Base-by-base conservation (phyloP, 2,329 filamentous ascomycete genomes). In the Elsinoe perseae region DNA sequence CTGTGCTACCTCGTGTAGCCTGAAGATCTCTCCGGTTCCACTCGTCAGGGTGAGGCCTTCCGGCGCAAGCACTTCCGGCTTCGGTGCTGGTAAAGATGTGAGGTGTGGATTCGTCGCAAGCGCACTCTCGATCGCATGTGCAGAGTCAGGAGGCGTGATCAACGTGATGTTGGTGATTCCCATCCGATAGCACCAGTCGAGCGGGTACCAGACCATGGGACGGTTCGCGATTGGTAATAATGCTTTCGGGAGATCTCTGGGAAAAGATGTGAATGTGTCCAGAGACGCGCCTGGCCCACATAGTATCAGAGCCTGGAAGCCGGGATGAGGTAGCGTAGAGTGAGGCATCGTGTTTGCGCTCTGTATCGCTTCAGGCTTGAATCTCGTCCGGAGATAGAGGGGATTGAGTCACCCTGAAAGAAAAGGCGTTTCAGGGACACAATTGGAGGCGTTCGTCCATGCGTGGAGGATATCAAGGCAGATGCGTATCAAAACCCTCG, bases 161-260 rank as follows among this genome's bases (percentile, higher is more conserved):
- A 86, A 58, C 76, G 85, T 75, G 62, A 78, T 77, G 62, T 77
- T 72, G 65, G 84, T 87, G 62, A 91, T 82, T 63, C 88, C 87
- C 69, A 86, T 87, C 34, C 87, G 82, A 66, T 89, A 87, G 71
- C 87, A 92, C 73, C 89, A 92, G 65, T 92, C 87, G 38, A 93
- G 80, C 4, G 88, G 85, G 69, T 93, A 93, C 86, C 89, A 92
- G 44, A 93, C 85, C 88, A 93, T 93, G 1, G 88, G 88, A 63
- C 88, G 75, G 69, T 93, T 93, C 32, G 88, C 88, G 58, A 93
- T 86, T 4, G 88, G 88, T 6, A 93, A 73, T 20, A 93, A 79
- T 8, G 88, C 87, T 72, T 93, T 93, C 8, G 88, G 87, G 59
- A 87, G 84, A 66, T 91, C 85, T 71, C 86, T 83, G 4, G 87